These are phyloP conservation scores for Penicillium glabrum DNA, from an alignment of 2,329 filamentous ascomycete genomes.

Conservation along the genomic window DNA sequence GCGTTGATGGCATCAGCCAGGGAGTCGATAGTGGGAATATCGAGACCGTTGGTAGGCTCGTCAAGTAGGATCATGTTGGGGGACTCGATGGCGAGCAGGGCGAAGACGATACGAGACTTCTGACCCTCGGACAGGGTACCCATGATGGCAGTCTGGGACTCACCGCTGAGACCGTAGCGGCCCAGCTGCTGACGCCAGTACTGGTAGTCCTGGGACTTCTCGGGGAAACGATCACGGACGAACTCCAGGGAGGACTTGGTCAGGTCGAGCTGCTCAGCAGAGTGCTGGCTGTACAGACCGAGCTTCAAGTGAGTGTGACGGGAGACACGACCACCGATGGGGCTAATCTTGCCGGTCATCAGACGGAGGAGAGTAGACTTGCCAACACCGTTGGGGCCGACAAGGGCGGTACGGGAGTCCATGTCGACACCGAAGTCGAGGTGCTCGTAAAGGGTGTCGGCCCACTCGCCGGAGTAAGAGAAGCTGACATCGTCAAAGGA, in stretches of 20 bases:
- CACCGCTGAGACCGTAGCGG: conserved; percentile 87
- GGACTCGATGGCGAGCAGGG: conserved; percentile 86
- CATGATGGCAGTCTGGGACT: conserved; percentile 95
- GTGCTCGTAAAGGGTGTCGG: conserved; percentile 94
- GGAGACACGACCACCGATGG: conserved; percentile 76
- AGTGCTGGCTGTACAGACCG: conserved; percentile 97
- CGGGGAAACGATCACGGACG: conserved; percentile 88
- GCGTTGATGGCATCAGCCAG: conserved; percentile 97
- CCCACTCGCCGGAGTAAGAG: conserved; percentile 86
- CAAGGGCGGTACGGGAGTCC: conserved; percentile 95
- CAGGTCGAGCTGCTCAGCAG: conserved; percentile 94
- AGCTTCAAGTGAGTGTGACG: conserved; percentile 98
- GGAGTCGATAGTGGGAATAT: conserved; percentile 98
- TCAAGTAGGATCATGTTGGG: conserved; percentile 98
- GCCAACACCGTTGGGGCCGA: conserved; percentile 98
- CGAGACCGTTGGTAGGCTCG: conserved; percentile 98
- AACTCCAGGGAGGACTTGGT: conserved; percentile 98
- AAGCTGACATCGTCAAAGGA: conserved; percentile 98
- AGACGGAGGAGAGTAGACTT: conserved; percentile 95
- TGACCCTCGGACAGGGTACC: conserved; percentile 97
- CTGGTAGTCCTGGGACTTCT: conserved; percentile 94
- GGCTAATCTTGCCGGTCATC: conserved; percentile 92
- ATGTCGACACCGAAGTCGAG: conserved; percentile 99
- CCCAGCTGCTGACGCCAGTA: conserved; percentile 99
- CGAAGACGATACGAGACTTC: conserved; percentile 97